Evolutionary conservation across 2,329 filamentous ascomycete genomes (phyloP), one percentile per base, ranked within the genome.

Genomic region (Aspergillus sp.): DNA sequence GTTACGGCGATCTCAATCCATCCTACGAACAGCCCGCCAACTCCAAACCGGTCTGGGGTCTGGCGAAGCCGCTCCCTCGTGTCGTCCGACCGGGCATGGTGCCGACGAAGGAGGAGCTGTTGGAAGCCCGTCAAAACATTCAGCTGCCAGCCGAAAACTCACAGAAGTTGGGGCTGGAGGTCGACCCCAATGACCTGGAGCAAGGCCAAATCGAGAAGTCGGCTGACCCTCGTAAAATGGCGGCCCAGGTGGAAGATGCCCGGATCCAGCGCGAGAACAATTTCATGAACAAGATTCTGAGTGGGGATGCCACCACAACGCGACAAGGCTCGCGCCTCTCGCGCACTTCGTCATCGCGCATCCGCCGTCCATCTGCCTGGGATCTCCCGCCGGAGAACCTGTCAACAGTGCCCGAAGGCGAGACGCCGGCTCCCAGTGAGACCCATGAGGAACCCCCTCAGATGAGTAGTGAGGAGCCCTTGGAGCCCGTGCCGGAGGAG

Each of bases 51-150:
- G 79, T 85, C 50, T 85, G 83, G 79, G 79, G 81, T 69, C 69
- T 85, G 55, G 82, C 81, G 3, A 82, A 84, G 64, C 82, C 83
- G 6, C 68, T 85, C 25, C 83, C 83, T 32, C 82, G 82, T 62
- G 82, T 85, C 0, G 76, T 85, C 55, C 76, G 83, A 39, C 75
- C 80, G 19, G 82, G 82, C 10, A 85, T 85, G 83, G 77, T 83
- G 1, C 81, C 81, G 0, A 78, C 79, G 0, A 71, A 72, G 58
- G 73, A 76, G 41, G 75, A 80, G 61, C 57, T 79, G 15, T 64
- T 74, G n/a, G 56, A 76, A 36, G 68, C 62, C 39, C 66, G 68
- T 8, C 64, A 59, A 9, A 74, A 70, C 39, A 65, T 74, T 0
- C 72, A 75, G 41, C 65, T 70, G 8, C 70, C 74, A 28, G 67